A percentile compares a stretch with the other conserved stretches of the same genome.
Conservation (phyloP, 225 moss, liverwort and hornwort genomes). For the Bryum argenteum region DNA sequence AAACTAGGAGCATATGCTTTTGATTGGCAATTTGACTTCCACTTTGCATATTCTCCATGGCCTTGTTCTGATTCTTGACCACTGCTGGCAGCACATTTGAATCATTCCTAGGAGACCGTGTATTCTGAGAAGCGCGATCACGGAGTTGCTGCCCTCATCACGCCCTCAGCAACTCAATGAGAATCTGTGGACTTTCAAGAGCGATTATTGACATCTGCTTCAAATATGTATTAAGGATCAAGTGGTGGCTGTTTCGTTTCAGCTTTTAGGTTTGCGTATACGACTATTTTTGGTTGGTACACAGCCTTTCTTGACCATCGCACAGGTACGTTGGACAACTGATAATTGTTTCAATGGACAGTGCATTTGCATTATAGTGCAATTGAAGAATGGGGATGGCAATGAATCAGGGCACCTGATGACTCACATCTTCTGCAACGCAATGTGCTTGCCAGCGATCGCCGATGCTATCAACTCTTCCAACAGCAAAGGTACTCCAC, state of each 20-base stretch:
- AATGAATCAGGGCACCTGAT: conserved; percentile 66
- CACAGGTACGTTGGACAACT: conserved; percentile 62
- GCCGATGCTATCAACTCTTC: conserved; percentile 55
- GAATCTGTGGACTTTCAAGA: no score
- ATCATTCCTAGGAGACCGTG: conserved; percentile 90
- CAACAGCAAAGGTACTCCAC: conserved; percentile 50
- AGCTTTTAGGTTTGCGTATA: conserved; percentile 89
- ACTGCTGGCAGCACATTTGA: conserved; percentile 83
- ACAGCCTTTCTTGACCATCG: conserved; percentile 94
- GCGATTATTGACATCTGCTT: no score
- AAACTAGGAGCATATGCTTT: neutral
- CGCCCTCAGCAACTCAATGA: no score
- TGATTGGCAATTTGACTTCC: neutral
- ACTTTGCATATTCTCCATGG: neutral
- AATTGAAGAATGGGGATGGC: neutral
- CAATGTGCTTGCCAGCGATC: conserved; percentile 86
- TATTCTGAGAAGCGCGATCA: conserved; percentile 64
- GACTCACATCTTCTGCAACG: conserved; percentile 93
- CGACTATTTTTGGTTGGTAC: conserved; percentile 96
- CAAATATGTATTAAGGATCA: neutral
- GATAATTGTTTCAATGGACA: neutral
- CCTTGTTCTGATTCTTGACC: neutral
- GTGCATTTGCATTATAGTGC: neutral
- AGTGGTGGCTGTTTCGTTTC: conserved; percentile 15
- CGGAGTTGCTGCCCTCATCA: conserved; percentile 63